Conservation (phyloP, 2,329 filamentous ascomycete species). For the Bipolaris zeicola region DNA sequence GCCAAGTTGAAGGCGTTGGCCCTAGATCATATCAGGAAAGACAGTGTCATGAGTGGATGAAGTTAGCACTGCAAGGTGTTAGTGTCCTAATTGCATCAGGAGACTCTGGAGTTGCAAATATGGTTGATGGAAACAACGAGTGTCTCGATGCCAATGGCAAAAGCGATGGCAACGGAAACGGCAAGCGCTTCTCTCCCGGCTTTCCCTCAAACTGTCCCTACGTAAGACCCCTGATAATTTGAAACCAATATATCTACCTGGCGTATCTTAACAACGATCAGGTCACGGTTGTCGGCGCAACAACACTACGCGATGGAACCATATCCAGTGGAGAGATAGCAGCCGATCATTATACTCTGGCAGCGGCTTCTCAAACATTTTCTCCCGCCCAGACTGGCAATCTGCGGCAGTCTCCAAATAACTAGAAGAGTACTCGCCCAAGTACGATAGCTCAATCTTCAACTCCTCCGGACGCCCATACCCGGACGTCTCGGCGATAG, state of each 20-base stretch:
- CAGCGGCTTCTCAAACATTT: conserved; percentile 54
- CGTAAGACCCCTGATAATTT: no score
- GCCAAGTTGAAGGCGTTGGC: background rate
- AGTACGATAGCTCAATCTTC: conserved; percentile 16
- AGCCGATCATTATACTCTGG: conserved; percentile 24
- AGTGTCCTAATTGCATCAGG: background rate
- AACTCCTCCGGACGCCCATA: conserved; percentile 57
- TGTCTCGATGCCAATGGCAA: no score
- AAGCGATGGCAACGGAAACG: no score
- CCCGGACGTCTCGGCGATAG: conserved; percentile 66
- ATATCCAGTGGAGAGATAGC: conserved; percentile 55
- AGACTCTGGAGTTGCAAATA: background rate
- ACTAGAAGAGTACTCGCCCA: conserved; percentile 10
- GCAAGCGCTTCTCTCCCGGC: no score
- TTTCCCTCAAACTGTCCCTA: no score
- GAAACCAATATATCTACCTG: no score
- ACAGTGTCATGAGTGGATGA: background rate
- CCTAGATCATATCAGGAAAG: background rate
- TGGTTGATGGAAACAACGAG: no score
- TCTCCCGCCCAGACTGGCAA: conserved; percentile 57
- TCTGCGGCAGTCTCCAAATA: conserved; percentile 25
- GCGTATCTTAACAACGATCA: no score
- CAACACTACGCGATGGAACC: background rate
- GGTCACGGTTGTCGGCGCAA: no score
- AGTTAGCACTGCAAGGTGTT: background rate